Conservation (phyloP, 208 protist species). For the Trichomonas gallinae region DNA sequence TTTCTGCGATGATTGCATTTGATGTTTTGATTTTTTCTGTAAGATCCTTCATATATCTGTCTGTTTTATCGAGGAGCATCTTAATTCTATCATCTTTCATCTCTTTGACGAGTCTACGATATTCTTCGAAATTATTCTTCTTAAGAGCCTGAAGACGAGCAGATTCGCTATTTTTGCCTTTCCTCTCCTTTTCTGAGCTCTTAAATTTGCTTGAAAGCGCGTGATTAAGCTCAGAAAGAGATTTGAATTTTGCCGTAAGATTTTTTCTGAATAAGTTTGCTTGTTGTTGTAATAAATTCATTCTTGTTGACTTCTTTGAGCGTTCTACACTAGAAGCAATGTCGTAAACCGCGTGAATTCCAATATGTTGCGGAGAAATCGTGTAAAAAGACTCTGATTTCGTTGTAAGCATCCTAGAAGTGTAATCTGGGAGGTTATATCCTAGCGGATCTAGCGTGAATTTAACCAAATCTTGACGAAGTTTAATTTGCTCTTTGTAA, state of each 20-base stretch:
- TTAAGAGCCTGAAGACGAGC: neutral
- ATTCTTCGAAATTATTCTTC: neutral
- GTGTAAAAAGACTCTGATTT: neutral
- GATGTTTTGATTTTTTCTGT: neutral
- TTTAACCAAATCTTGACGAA: neutral
- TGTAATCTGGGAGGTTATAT: neutral
- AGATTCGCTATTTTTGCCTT: neutral
- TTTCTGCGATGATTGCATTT: neutral
- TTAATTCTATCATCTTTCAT: conserved; percentile 3
- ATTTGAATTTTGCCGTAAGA: neutral
- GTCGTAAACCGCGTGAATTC: neutral
- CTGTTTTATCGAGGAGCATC: neutral
- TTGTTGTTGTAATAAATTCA: neutral
- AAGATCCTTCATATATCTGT: conserved; percentile 10
- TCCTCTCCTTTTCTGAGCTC: neutral
- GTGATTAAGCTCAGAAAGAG: neutral
- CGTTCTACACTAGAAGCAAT: neutral
- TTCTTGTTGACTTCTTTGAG: neutral
- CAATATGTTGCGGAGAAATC: neutral
- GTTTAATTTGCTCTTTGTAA: neutral
- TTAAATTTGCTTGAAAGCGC: neutral
- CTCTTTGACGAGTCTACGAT: neutral
- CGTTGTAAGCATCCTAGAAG: neutral
- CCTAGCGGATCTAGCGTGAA: neutral
- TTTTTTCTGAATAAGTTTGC: neutral